phyloP scores from a whole-genome alignment of 345 rosid genomes.

The Arabidopsis suecica region DNA sequence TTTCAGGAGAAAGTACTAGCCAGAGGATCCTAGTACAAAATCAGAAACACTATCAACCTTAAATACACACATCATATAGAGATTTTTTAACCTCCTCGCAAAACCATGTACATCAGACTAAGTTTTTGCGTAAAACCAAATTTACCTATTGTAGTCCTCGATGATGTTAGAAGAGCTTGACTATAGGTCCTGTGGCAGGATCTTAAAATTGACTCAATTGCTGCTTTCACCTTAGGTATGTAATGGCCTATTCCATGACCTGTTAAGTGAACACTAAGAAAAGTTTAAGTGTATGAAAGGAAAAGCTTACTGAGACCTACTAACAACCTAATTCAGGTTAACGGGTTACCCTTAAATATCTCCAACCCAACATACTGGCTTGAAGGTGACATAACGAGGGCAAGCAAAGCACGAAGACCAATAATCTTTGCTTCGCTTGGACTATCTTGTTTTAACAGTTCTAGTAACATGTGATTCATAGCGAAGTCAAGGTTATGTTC shows the following conservation, averaged over 20 bases:
- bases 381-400: slow-evolving; percentile 90
- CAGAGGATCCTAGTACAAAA: slow-evolving; percentile 19
- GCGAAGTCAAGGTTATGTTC: slow-evolving; percentile 99
- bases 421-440: slow-evolving; percentile 96
- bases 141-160: slow-evolving; percentile 86
- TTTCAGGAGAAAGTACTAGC: slow-evolving; percentile 29
- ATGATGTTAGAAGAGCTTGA: slow-evolving; percentile 92
- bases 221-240: slow-evolving; percentile 97
- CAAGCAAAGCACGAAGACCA: slow-evolving; percentile 96
- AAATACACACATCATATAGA: slow-evolving; percentile 8
- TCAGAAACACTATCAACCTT: slow-evolving; percentile 6
- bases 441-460: slow-evolving; percentile 94
- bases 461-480: slow-evolving; percentile 97
- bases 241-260: slow-evolving; percentile 89
- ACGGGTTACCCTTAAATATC: slow-evolving; percentile 75
- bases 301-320: slow-evolving; percentile 17
- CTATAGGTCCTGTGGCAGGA: slow-evolving; percentile 85
- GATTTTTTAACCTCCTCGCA: slow-evolving; percentile 17
- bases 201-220: slow-evolving; percentile 90
- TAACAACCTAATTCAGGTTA: slow-evolving; percentile 33
- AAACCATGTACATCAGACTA: slow-evolving; percentile 23
- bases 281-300: slow-evolving; percentile 24
- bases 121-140: slow-evolving; percentile 19
- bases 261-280: slow-evolving; percentile 50
- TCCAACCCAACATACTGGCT: slow-evolving; percentile 88